Base-by-base conservation (phyloP, 495 filamentous ascomycete species). In the Oidiodendron maius region DNA sequence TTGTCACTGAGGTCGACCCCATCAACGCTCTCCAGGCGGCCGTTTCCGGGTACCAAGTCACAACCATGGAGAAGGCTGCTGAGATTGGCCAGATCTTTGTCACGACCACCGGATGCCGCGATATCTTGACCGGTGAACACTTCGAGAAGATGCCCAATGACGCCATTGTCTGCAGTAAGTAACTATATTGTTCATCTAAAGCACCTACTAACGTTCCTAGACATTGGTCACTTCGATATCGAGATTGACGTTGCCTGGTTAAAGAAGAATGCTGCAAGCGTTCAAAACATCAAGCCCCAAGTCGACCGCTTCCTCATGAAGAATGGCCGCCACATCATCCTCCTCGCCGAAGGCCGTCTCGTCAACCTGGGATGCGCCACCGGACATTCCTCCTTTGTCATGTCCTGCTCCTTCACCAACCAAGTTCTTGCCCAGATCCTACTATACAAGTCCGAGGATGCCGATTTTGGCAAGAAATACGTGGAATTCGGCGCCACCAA, bases 341-440 rank as follows among this genome's bases (percentile, higher is more conserved):
- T 98, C 53, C 82, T 98, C 49, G 93, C 93, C 56, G 93, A 98
- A 73, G 93, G 93, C 58, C 91, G 93, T 77, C 86, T 98, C 48
- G 94, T 98, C 73, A 98, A 98, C 80, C 78, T 98, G 46, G 93
- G 93, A 69, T 98, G 93, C 74, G 93, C 93, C 64, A 98, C 93
- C 51, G 93, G 93, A 52, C 93, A 98, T 86, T 95, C 91, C 60
- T 96, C 91, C 40, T 98, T 98, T 75, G 93, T 98, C 80, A 96
- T 98, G 93, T 95, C 89, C 56, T 98, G 93, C 87, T 96, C 91
- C 53, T 98, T 98, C 86, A 96, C 91, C 77, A 98, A 98, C 83
- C 93, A 98, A 80, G 93, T 96, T 56, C 88, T 98, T 65, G 93
- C 93, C 22, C 93, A 98, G 76, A 98, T 98, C 72, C 86, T 95